Evolutionary conservation across 1,139 yeast genomes (phyloP).

Genomic region (Saccharomyces hybrid): DNA sequence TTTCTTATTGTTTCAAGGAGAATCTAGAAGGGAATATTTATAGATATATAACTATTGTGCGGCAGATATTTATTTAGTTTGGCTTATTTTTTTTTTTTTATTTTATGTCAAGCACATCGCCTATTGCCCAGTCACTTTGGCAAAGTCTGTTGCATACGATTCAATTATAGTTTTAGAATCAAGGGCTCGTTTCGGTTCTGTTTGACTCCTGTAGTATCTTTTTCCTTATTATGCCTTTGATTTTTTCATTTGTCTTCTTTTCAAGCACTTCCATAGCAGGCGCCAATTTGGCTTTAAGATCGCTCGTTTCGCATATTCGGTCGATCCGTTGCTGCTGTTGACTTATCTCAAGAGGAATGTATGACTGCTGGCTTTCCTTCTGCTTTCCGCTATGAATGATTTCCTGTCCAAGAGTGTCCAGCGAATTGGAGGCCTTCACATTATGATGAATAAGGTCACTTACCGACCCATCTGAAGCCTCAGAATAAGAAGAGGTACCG

Average conservation of each 20-base stretch:
- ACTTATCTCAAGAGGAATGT: no score
- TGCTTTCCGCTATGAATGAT: background rate
- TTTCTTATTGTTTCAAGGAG: background rate
- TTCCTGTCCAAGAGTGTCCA: background rate
- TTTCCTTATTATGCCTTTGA: constrained; percentile 37
- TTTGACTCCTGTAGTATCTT: constrained; percentile 23
- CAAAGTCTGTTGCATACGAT: background rate
- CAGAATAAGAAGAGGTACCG: background rate
- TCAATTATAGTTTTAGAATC: background rate
- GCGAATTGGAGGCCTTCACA: background rate
- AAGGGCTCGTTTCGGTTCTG: background rate
- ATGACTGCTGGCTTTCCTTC: background rate
- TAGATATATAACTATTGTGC: background rate
- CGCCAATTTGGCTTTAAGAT: constrained; percentile 36
- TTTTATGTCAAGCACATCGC: background rate
- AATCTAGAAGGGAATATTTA: background rate
- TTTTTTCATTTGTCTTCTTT: constrained; percentile 35
- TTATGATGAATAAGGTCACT: background rate
- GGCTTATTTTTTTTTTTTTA: background rate
- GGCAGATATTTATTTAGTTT: background rate
- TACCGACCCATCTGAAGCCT: background rate
- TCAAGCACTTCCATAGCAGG: constrained; percentile 34
- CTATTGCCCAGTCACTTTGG: background rate
- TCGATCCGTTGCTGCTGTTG: background rate
- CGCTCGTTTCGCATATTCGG: constrained; percentile 32